Percentiles rank a stretch among this genome's conserved stretches.
Evolutionary conservation across 176 grass and related monocot species (phyloP).

Genomic region (Carex pumila): DNA sequence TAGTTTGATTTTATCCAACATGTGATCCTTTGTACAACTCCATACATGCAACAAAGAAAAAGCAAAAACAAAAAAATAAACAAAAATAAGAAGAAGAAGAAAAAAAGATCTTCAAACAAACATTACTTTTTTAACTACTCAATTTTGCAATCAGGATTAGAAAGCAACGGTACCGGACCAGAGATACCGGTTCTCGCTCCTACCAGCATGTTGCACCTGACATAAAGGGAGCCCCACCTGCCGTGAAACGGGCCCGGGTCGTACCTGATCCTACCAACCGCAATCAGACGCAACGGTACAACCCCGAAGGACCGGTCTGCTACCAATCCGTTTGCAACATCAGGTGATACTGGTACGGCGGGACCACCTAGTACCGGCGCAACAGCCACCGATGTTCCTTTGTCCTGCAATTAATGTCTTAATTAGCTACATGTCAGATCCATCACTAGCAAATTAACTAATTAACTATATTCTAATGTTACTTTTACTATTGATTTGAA

Average conservation of each 20-base stretch:
- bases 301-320: not conserved
- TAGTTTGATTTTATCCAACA: not conserved
- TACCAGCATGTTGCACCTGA: constrained; percentile 3
- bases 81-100: not conserved
- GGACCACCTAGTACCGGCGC: constrained; percentile 15
- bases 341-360: not conserved
- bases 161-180: not conserved
- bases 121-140: not conserved
- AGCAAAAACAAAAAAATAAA: too few relatives aligned
- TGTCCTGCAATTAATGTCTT: not conserved
- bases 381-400: not conserved
- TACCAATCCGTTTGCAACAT: not conserved
- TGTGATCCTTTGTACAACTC: not conserved
- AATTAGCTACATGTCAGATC: not conserved
- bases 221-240: constrained; percentile 9
- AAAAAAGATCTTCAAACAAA: not conserved
- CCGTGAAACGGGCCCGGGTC: not conserved
- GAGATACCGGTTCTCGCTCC: constrained; percentile 7
- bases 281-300: not conserved
- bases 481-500: not conserved
- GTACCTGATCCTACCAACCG: constrained; percentile 14
- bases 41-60: not conserved
- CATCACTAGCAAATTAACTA: too few relatives aligned
- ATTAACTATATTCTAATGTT: too few relatives aligned
- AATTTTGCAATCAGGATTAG: constrained; percentile 3